Percentiles rank a stretch among this genome's conserved stretches.
These are phyloP conservation scores for Floccularia luteovirens DNA, from an alignment of 768 basidiomycete genomes.

Conservation along the genomic window DNA sequence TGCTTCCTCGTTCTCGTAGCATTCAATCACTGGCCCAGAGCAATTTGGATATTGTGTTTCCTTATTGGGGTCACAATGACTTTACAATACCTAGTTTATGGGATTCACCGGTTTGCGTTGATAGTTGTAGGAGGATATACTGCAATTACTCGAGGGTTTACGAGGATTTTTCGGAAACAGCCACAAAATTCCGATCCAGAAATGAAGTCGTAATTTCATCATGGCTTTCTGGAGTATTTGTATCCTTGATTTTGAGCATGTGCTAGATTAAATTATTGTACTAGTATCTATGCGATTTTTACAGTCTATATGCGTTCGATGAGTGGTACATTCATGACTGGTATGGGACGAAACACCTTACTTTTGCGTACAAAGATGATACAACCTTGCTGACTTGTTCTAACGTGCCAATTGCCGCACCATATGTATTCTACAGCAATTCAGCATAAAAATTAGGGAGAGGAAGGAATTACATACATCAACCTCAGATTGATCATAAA, in stretches of 20 bases:
- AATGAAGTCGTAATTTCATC: no score
- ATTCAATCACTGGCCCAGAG: constrained; percentile 55
- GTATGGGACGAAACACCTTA: constrained; percentile 5
- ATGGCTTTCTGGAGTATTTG: no score
- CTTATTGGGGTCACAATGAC: constrained; percentile 50
- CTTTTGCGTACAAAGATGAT: constrained; percentile 85
- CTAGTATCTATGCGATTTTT: constrained; percentile 16
- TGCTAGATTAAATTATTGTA: no score
- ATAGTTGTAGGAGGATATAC: background rate
- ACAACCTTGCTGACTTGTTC: constrained; percentile 93
- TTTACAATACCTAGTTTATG: constrained; percentile 61
- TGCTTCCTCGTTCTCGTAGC: constrained; percentile 54
- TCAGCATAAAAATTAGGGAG: background rate
- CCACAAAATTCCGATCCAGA: no score
- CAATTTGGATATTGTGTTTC: constrained; percentile 52
- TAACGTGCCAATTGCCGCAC: constrained; percentile 82
- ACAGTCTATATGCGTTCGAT: constrained; percentile 11
- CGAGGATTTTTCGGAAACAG: no score
- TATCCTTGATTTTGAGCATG: no score
- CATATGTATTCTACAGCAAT: constrained; percentile 66
- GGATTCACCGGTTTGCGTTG: constrained; percentile 24
- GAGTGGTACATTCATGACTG: background rate
- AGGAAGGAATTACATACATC: constrained; percentile 42
- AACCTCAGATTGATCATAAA: constrained; percentile 82
- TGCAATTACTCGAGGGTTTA: background rate